phyloP scores from a whole-genome alignment of 2,329 filamentous ascomycete species.

The Fusarium mexicanum region DNA sequence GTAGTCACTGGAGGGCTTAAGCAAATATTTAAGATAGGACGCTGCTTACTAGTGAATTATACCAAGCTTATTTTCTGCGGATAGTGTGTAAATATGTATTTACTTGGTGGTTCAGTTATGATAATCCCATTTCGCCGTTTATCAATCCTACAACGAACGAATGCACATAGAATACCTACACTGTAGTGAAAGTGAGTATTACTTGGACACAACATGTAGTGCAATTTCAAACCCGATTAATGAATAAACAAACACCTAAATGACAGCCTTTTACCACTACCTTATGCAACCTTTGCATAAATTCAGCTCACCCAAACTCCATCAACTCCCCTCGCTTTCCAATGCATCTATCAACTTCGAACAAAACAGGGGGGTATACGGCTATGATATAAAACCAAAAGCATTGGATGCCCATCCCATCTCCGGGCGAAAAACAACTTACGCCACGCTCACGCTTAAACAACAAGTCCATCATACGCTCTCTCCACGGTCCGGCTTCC shows the following conservation, averaged over 20 bases:
- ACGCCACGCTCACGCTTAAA: constrained; percentile 18
- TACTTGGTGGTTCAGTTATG: not conserved
- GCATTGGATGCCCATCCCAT: constrained; percentile 29
- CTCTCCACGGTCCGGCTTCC: constrained; percentile 66
- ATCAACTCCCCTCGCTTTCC: constrained; percentile 28
- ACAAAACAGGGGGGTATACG: constrained; percentile 36
- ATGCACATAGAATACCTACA: no score
- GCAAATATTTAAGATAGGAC: no score
- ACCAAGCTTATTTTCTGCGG: not conserved
- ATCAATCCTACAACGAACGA: not conserved
- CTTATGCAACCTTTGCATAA: constrained; percentile 32
- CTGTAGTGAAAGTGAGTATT: not conserved
- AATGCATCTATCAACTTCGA: constrained; percentile 30
- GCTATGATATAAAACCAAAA: constrained; percentile 38
- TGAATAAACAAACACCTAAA: constrained; percentile 24
- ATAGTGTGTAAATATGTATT: not conserved
- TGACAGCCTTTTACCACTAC: constrained; percentile 12
- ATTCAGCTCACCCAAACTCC: constrained; percentile 31
- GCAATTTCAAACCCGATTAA: not conserved
- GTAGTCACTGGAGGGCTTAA: not conserved
- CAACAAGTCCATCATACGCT: constrained; percentile 60
- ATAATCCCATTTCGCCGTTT: no score
- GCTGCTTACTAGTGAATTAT: not conserved
- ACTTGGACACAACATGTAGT: not conserved
- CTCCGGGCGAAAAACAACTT: not conserved